phyloP scores from a whole-genome alignment of 2,329 filamentous ascomycete genomes.

The Diaporthe citri region DNA sequence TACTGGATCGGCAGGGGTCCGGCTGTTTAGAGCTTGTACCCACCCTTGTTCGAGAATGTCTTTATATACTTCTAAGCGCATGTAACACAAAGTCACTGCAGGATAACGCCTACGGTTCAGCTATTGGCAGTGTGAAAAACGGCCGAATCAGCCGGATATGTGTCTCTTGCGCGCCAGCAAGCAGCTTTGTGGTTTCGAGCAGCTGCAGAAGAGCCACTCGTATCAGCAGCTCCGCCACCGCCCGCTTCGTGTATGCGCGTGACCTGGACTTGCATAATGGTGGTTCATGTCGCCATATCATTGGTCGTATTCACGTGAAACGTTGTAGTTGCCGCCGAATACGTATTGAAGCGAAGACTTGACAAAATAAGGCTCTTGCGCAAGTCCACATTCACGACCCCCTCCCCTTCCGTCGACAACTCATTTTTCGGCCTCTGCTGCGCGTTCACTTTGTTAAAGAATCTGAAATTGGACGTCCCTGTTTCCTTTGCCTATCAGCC shows the following conservation, averaged over 20 bases:
- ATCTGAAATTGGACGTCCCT: fast-evolving
- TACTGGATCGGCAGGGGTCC: slow-evolving; percentile 10
- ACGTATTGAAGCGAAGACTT: not conserved
- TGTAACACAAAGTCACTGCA: too few species aligned
- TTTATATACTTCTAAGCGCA: too few species aligned
- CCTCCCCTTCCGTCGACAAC: not conserved
- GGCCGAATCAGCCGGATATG: too few species aligned
- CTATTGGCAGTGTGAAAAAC: not conserved
- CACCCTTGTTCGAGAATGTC: too few species aligned
- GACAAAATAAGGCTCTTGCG: not conserved
- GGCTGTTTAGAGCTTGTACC: not conserved
- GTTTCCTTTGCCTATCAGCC: too few species aligned
- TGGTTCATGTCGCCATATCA: not conserved
- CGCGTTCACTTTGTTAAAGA: not conserved
- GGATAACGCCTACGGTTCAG: not conserved
- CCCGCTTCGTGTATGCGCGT: not conserved
- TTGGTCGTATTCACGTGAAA: not conserved
- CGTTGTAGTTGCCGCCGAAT: not conserved
- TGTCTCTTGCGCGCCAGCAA: not conserved
- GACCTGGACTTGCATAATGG: not conserved
- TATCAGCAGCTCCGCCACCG: not conserved
- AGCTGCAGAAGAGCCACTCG: not conserved
- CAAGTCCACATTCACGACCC: too few species aligned
- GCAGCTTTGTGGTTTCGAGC: not conserved
- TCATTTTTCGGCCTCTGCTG: not conserved